Evolutionary conservation across 441 rosid genomes (phyloP).

Genomic region (Corymbia calophylla): DNA sequence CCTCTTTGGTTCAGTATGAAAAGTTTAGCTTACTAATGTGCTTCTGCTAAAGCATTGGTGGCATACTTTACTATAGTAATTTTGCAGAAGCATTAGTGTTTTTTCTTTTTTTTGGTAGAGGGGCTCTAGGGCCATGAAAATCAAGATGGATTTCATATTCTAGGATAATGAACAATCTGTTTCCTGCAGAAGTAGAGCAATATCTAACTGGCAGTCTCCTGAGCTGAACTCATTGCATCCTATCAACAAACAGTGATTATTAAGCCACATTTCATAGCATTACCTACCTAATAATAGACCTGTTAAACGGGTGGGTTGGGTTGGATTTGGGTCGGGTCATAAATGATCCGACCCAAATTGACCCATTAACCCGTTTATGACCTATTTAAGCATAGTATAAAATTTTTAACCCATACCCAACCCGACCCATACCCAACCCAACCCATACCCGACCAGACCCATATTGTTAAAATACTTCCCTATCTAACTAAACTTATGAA

Average conservation of each 20-base stretch:
- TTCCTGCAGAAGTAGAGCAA: background rate
- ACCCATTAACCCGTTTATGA: too few species aligned
- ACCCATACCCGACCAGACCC: too few species aligned
- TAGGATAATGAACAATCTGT: background rate
- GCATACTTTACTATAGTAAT: background rate
- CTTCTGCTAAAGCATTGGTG: background rate
- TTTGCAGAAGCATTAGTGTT: background rate
- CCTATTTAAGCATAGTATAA: too few species aligned
- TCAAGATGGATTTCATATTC: background rate
- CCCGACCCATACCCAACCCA: too few species aligned
- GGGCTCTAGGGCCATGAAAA: background rate
- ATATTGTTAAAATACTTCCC: too few species aligned
- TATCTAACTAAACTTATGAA: too few species aligned
- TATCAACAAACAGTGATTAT: background rate
- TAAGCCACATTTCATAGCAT: background rate
- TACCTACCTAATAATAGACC: background rate
- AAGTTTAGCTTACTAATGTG: background rate
- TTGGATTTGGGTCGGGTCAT: too few species aligned
- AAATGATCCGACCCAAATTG: too few species aligned
- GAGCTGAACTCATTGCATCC: background rate
- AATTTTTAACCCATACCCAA: too few species aligned
- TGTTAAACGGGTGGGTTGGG: too few species aligned
- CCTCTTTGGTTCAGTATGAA: background rate
- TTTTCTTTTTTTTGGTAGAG: fast-evolving
- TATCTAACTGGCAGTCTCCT: background rate